Conservation (phyloP, 129 eudicot species). For the Chrysanthemum makinoi region DNA sequence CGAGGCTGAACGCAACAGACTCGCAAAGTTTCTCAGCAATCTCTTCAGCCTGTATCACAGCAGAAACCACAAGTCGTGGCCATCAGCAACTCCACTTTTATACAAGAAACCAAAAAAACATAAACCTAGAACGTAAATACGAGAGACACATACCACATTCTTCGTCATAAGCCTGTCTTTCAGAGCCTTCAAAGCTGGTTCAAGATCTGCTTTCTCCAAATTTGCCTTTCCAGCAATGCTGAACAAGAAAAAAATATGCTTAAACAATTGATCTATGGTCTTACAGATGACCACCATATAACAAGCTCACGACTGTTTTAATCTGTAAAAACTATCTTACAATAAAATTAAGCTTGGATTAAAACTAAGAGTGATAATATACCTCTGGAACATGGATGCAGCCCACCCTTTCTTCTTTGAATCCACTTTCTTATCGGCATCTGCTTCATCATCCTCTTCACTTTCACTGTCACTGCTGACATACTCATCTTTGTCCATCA, state of each 20-base stretch:
- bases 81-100: conserved; percentile 9
- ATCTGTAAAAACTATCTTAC: not conserved
- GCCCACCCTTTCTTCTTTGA: conserved; percentile 90
- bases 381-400: conserved; percentile 97
- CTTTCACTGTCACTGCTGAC: conserved; percentile 82
- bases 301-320: not conserved
- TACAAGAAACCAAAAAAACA: not conserved
- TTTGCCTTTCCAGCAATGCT: conserved; percentile 97
- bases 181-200: conserved; percentile 93
- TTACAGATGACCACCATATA: not conserved
- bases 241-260: conserved; percentile 7
- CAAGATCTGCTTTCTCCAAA: conserved; percentile 85
- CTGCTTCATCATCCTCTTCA: conserved; percentile 66
- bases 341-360: not conserved
- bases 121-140: not conserved
- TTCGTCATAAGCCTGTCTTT: conserved; percentile 97
- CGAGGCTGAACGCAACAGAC: conserved; percentile 91
- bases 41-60: conserved; percentile 74
- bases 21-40: conserved; percentile 95
- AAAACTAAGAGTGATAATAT: conserved; percentile 2
- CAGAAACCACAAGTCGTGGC: conserved; percentile 18
- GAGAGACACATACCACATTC: conserved; percentile 74
- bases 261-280: conserved; percentile 2
- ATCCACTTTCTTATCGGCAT: conserved; percentile 39
- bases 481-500: conserved; percentile 97